Evolutionary conservation across 257 asterid genomes (phyloP), one percentile per base, ranked within the genome.

Genomic region (Penstemon davidsonii): DNA sequence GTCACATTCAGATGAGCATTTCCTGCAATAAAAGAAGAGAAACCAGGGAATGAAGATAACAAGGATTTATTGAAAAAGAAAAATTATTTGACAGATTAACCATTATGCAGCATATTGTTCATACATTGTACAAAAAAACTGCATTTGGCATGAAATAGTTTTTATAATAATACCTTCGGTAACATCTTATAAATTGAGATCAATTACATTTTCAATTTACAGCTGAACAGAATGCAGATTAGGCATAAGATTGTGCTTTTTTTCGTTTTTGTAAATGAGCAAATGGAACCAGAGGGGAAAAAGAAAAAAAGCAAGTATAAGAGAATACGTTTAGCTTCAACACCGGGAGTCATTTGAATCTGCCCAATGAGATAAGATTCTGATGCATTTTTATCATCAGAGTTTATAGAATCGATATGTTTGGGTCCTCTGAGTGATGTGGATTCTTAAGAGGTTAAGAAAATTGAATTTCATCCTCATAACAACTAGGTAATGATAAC

Each of bases 401-500:
- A 72, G 76, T 68, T 78, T 60, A 77, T 67, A 62, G 72, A 57
- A 57, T 75, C 73, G 47, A 70, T 13, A 55, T 77, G 83, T 70
- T 71, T 82, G 72, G 72, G 78, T 67, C 78, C 85, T 70, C 73
- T 67, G 65, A 69, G 64, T 68, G 93, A 62, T 47, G 73, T 54
- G 66, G 80, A 79, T 75, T 85, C 90, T 85, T 49, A 50, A 55
- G 76, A 83, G 68, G 80, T 89, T 85, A 89, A 84, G 84, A 79
- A 75, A 71, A 74, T 71, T 66, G 61, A 66, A 61, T 54, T 44
- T 65, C 39, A 13, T 38, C 33, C 62, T 37, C 37, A 60, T 64
- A 59, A 33, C 36, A 51, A 67, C 40, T 63, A 54, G 64, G 60
- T 42, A 56, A 41, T 15, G 43, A 45, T 11, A 15, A 62, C 56